A percentile compares a stretch with the other conserved stretches of the same genome.
These are phyloP conservation scores for Lagerstroemia fauriei DNA, from an alignment of 441 rosid species.

Conservation along the genomic window DNA sequence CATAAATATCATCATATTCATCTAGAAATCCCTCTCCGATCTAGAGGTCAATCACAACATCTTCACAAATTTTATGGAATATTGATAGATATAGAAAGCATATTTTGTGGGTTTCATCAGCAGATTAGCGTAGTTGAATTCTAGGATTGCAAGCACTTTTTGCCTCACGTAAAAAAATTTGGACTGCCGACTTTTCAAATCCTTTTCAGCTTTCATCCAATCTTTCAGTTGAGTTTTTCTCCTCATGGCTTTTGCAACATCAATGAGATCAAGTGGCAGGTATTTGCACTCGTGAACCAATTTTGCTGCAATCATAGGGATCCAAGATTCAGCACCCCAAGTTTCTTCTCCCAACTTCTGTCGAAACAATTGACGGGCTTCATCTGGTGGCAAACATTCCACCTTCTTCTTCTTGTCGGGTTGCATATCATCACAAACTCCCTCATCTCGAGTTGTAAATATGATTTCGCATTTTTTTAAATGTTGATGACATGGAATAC, in stretches of 20 bases:
- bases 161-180: conserved; percentile 27
- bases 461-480: conserved; percentile 20
- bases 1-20: not conserved
- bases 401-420: conserved; percentile 10
- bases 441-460: conserved; percentile 30
- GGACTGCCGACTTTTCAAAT: conserved; percentile 25
- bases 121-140: conserved; percentile 39
- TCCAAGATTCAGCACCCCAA: conserved; percentile 15
- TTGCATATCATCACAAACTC: conserved; percentile 25
- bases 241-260: conserved; percentile 36
- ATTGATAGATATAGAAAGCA: conserved; percentile 43
- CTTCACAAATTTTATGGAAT: not conserved
- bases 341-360: conserved; percentile 18
- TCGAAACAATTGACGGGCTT: conserved; percentile 25
- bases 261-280: conserved; percentile 34
- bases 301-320: conserved; percentile 8
- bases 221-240: conserved; percentile 37
- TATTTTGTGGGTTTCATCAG: not conserved
- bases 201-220: conserved; percentile 42
- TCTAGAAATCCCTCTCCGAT: conserved; percentile 2
- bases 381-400: not conserved
- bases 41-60: not conserved
- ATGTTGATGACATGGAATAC: conserved; percentile 16
- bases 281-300: conserved; percentile 28
- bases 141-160: conserved; percentile 28